Evolutionary conservation across 495 filamentous ascomycete genomes (phyloP).

Genomic region (Aspergillus incahuasiensis): DNA sequence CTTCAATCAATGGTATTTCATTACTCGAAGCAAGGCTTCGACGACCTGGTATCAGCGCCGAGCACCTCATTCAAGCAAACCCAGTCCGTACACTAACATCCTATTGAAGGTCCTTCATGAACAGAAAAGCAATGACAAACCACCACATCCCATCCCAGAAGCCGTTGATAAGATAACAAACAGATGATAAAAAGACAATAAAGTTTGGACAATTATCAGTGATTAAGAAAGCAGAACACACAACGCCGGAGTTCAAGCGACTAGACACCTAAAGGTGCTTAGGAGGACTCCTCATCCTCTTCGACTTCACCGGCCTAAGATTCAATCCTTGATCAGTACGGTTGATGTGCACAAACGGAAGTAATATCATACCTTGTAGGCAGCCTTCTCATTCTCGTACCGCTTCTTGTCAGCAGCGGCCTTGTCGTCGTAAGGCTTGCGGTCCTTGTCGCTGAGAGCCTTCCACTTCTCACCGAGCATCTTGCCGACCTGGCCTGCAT

Average conservation of each 20-base stretch:
- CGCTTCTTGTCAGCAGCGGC: conserved; percentile 96
- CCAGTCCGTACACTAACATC: conserved; percentile 28
- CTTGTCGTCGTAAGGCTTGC: conserved; percentile 91
- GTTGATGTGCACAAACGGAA: neutral
- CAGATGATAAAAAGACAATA: conserved; percentile 21
- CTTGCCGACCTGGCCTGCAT: conserved; percentile 89
- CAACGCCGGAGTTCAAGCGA: conserved; percentile 33
- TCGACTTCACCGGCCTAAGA: conserved; percentile 30
- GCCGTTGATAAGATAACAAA: conserved; percentile 33
- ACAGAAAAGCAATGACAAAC: conserved; percentile 41
- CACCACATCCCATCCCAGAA: conserved; percentile 41
- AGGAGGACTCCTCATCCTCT: conserved; percentile 52
- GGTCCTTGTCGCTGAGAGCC: conserved; percentile 82
- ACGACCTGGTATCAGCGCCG: conserved; percentile 18
- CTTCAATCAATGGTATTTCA: conserved; percentile 21
- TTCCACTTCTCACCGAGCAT: conserved; percentile 97
- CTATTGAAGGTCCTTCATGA: conserved; percentile 33
- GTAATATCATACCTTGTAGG: conserved; percentile 65
- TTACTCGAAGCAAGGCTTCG: conserved; percentile 21
- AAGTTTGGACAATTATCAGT: conserved; percentile 32
- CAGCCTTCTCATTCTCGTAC: conserved; percentile 94
- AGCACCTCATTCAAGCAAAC: conserved; percentile 22
- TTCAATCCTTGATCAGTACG: neutral
- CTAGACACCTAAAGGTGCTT: conserved; percentile 24
- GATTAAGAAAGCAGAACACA: conserved; percentile 24